These are phyloP conservation scores for Myxozyma mucilagina DNA, from an alignment of 805 yeast genomes.

Conservation along the genomic window DNA sequence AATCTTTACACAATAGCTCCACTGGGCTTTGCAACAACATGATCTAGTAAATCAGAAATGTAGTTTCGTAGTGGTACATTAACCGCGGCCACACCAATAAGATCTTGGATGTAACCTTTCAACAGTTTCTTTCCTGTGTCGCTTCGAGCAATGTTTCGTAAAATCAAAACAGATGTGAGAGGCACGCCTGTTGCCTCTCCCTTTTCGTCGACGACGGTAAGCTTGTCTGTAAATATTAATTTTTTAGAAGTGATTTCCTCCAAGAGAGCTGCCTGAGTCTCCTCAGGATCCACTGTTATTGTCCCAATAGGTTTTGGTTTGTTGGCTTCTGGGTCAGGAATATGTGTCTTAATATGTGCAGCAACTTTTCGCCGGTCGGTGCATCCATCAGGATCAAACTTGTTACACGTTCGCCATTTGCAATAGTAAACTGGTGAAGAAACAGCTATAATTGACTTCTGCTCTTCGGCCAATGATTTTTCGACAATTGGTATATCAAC, in stretches of 20 bases:
- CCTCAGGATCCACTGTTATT: background rate
- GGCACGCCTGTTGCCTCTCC: conserved; percentile 37
- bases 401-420: conserved; percentile 25
- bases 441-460: background rate
- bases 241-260: conserved; percentile 1
- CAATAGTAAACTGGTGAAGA: conserved; percentile 8
- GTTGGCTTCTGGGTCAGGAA: conserved; percentile 30
- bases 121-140: conserved; percentile 34
- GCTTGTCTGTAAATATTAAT: conserved; percentile 9
- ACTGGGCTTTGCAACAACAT: conserved; percentile 12
- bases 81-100: conserved; percentile 33
- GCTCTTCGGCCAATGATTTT: background rate
- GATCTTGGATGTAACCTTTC: conserved; percentile 23
- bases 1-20: conserved; percentile 16
- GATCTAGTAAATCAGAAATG: conserved; percentile 30
- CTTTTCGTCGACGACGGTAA: conserved; percentile 34
- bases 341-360: conserved; percentile 32
- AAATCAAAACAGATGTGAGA: conserved; percentile 40
- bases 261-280: background rate
- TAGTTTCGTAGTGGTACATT: conserved; percentile 31
- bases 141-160: conserved; percentile 42
- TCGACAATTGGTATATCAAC: background rate
- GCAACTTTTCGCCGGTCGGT: conserved; percentile 24
- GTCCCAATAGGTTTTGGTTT: conserved; percentile 12
- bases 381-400: conserved; percentile 27